Percentiles rank a stretch among this genome's conserved stretches.
These are phyloP conservation scores for Pleurotus sapidus DNA, from an alignment of 768 basidiomycete genomes.

Conservation along the genomic window DNA sequence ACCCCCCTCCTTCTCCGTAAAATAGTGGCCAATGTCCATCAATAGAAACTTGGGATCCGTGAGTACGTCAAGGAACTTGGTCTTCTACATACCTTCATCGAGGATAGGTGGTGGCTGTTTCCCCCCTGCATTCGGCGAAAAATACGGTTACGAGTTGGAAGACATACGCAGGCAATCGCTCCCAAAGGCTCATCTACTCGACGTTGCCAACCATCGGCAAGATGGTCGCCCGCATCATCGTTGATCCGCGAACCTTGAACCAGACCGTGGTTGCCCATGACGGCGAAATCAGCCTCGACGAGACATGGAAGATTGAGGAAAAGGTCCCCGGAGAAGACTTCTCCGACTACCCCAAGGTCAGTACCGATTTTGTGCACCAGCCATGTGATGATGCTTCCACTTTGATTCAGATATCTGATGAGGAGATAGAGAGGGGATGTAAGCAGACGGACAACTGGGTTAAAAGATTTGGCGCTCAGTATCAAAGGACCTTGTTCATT, in stretches of 20 bases:
- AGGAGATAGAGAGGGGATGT: neutral
- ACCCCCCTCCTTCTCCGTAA: neutral
- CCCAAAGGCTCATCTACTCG: constrained; percentile 16
- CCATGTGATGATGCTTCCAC: neutral
- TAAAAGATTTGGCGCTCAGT: constrained; percentile 7
- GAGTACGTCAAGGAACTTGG: constrained; percentile 19
- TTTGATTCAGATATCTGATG: constrained; percentile 1
- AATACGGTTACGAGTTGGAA: neutral
- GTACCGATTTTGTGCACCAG: neutral
- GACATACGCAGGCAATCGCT: constrained; percentile 14
- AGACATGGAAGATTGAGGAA: constrained; percentile 18
- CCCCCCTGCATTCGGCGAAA: constrained; percentile 12
- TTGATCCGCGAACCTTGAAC: constrained; percentile 28
- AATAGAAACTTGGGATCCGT: constrained; percentile 25
- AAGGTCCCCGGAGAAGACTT: constrained; percentile 19
- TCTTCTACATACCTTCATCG: constrained; percentile 26
- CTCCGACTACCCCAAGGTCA: constrained; percentile 10
- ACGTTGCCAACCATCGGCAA: constrained; percentile 22
- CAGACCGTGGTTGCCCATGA: constrained; percentile 22
- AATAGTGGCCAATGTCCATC: neutral
- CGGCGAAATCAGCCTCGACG: constrained; percentile 21
- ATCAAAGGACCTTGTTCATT: constrained; percentile 20
- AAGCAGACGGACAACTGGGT: neutral
- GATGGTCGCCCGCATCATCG: constrained; percentile 26
- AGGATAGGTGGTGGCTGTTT: constrained; percentile 27